phyloP scores from a whole-genome alignment of 768 basidiomycete genomes.

The Atractiella rhizophila region DNA sequence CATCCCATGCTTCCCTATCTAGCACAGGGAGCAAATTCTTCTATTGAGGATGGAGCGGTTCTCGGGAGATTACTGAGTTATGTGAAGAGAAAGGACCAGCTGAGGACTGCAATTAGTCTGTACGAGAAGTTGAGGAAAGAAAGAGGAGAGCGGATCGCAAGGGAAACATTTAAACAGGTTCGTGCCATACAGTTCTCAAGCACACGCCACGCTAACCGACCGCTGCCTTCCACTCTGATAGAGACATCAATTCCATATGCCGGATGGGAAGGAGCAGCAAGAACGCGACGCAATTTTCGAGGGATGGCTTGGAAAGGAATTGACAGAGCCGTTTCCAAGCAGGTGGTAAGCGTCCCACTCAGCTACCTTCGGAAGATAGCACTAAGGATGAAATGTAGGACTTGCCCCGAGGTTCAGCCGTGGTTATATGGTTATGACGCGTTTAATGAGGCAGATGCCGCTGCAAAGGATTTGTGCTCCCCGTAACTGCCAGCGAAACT shows the following conservation, averaged over 20 bases:
- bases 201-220: no score
- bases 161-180: constrained; percentile 3
- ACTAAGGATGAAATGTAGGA: no score
- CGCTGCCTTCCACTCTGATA: constrained; percentile 2
- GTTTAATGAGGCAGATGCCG: no score
- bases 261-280: constrained; percentile 3
- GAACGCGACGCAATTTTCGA: constrained; percentile 2
- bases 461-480: no score
- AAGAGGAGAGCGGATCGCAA: not conserved
- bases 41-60: constrained; percentile 4
- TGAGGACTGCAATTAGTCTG: not conserved
- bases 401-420: no score
- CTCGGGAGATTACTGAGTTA: constrained; percentile 2
- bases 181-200: constrained; percentile 2
- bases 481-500: no score
- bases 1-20: constrained; percentile 6
- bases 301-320: no score
- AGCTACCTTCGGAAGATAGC: no score
- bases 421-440: no score
- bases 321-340: no score
- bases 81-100: not conserved
- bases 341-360: no score
- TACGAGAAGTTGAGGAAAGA: not conserved
- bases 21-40: constrained; percentile 4
- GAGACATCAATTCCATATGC: not conserved